Conservation (phyloP, 495 filamentous ascomycete genomes). For the Penicillium goetzii region DNA sequence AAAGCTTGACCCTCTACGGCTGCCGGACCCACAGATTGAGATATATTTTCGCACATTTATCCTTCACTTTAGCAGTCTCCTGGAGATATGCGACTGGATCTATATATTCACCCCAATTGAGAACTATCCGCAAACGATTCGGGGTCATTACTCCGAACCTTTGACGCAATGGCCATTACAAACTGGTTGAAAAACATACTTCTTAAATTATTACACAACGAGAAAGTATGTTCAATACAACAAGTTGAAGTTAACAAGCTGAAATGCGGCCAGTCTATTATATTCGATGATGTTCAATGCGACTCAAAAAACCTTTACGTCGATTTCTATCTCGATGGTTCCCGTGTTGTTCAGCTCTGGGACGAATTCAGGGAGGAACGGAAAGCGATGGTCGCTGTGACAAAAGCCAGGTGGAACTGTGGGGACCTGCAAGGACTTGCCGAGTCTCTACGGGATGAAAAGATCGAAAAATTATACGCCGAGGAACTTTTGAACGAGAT, state of each 20-base stretch:
- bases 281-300: neutral
- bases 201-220: neutral
- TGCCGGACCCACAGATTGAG: neutral
- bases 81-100: neutral
- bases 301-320: neutral
- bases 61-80: neutral
- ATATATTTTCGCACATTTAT: neutral
- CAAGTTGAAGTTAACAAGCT: neutral
- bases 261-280: neutral
- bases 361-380: neutral
- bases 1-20: neutral
- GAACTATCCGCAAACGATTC: neutral
- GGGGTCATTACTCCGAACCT: neutral
- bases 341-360: neutral
- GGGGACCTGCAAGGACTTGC: neutral
- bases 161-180: neutral
- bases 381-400: neutral
- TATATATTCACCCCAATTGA: neutral
- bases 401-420: neutral
- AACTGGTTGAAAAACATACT: neutral
- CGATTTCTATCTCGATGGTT: neutral
- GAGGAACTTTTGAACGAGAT: neutral
- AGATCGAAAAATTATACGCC: neutral
- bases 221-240: neutral
- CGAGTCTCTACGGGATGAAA: neutral